Evolutionary conservation across 1,284 basidiomycete genomes (phyloP), one percentile per base, ranked within the genome.

Genomic region (Tremellales sp.): DNA sequence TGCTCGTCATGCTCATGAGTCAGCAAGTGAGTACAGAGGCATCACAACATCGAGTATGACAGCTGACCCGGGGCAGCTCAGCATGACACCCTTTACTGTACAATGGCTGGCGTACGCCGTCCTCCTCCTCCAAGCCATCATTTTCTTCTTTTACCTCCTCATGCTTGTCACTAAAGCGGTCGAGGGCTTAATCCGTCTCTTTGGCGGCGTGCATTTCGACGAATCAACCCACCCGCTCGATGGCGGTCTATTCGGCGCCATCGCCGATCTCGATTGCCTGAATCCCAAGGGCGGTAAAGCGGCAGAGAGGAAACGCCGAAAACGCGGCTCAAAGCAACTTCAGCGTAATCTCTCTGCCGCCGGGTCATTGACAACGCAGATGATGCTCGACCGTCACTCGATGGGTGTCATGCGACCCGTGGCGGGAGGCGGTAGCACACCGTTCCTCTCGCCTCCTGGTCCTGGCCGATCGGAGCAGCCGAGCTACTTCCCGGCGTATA

Each of bases 31-130:
- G 88, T 80, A 39, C 45, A 41, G 48, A 10, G n/a, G 25, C 5
- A 44, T n/a, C 41, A 15, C 10, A 35, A 48, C 56, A 29, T 54
- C 42, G 40, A 35, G 10, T 36, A 19, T 31, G 13, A 11, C 23
- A 41, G 53, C 37, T 62, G 56, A 37, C 57, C 57, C 53, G n/a
- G n/a, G n/a, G 21, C 61, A 92, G 89, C 86, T 93, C 47, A 83
- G 83, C 37, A 84, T 94, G 56, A 86, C 85, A 25, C 67, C 78
- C 48, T 81, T 85, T 21, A 83, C 89, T 13, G 82, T 81, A 13
- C 86, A 87, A 51, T 98, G 93, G 94, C 83, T 98, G 19, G 83
- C 92, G 6, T 96, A 96, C 70, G 86, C 89, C 58, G 85, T 97
- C 53, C 79, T 97, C 49, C 79, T 94, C 60, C 84, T 96, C 45